Evolutionary conservation across 163 green algal species (phyloP).

Genomic region (Chlamydomonas reinhardtii): DNA sequence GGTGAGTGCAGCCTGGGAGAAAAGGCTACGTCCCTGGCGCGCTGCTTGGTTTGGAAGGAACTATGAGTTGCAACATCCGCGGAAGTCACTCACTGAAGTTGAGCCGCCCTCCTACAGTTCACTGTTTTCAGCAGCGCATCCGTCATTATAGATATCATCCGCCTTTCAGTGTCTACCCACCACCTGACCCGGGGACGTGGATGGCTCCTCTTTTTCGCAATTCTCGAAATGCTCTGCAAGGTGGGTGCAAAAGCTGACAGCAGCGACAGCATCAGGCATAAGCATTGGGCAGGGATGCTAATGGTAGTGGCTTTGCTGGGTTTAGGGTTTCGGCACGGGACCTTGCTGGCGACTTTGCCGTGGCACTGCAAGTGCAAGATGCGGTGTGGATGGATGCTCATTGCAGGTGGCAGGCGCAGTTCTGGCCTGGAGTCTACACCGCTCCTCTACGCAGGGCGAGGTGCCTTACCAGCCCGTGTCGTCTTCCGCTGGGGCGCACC

Average conservation of each 20-base stretch:
- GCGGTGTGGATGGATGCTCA: too few species aligned
- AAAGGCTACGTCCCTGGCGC: too few species aligned
- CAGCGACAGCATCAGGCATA: not conserved
- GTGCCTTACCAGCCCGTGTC: constrained; percentile 39
- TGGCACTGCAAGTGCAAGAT: too few species aligned
- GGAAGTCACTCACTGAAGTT: too few species aligned
- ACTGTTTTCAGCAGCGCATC: constrained; percentile 50
- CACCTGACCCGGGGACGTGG: constrained; percentile 33
- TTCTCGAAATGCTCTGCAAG: not conserved
- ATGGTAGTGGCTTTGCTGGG: too few species aligned
- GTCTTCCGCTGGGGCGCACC: too few species aligned
- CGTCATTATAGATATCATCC: constrained; percentile 60
- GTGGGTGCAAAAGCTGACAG: not conserved
- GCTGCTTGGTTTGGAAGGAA: too few species aligned
- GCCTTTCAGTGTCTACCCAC: constrained; percentile 18
- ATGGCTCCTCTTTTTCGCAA: constrained; percentile 61
- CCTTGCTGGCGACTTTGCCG: too few species aligned
- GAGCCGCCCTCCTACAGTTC: constrained; percentile 46
- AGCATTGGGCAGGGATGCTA: too few species aligned
- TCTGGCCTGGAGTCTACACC: constrained; percentile 44
- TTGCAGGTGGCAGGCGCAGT: constrained; percentile 22
- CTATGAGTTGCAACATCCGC: too few species aligned
- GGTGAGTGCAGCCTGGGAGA: not conserved
- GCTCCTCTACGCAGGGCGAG: constrained; percentile 25
- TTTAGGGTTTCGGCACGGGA: too few species aligned